Percentiles rank a stretch among this genome's conserved stretches.
phyloP scores from a whole-genome alignment of 179 eudicot species.

The Heliamphora pulchella region DNA sequence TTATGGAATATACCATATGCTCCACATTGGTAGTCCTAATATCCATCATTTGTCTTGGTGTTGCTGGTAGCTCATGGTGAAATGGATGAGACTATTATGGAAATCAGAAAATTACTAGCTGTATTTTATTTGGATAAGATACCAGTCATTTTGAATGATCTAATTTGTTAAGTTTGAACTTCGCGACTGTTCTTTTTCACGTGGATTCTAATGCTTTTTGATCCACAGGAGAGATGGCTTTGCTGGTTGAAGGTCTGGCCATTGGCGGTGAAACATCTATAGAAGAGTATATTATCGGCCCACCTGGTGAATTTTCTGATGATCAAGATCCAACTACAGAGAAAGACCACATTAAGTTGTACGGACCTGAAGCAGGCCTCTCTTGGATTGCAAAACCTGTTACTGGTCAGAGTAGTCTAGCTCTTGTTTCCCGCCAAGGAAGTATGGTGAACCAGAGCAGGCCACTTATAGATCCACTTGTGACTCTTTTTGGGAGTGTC shows the following conservation, averaged over 20 bases:
- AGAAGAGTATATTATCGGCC: slow-evolving; percentile 65
- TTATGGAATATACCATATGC: neutral
- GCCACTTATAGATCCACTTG: slow-evolving; percentile 67
- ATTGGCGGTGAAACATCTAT: slow-evolving; percentile 70
- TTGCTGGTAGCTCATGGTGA: neutral
- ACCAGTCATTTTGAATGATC: neutral
- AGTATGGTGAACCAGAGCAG: slow-evolving; percentile 45
- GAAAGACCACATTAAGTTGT: slow-evolving; percentile 46
- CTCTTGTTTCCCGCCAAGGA: slow-evolving; percentile 58
- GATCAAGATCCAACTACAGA: slow-evolving; percentile 31
- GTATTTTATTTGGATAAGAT: neutral
- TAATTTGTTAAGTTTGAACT: neutral
- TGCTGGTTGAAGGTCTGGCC: slow-evolving; percentile 84
- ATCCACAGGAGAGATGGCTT: slow-evolving; percentile 71
- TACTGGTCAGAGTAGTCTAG: slow-evolving; percentile 54
- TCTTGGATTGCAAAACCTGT: slow-evolving; percentile 82
- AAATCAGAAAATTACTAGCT: neutral
- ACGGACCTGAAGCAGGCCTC: slow-evolving; percentile 52
- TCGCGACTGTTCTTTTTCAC: neutral
- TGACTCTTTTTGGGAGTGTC: slow-evolving; percentile 68
- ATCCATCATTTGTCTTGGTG: neutral
- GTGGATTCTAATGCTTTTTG: slow-evolving; percentile 17
- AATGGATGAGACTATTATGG: neutral
- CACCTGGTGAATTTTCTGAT: slow-evolving; percentile 40
- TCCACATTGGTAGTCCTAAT: neutral